phyloP scores from a whole-genome alignment of 768 basidiomycete genomes.

The Pleurotus cornucopiae region DNA sequence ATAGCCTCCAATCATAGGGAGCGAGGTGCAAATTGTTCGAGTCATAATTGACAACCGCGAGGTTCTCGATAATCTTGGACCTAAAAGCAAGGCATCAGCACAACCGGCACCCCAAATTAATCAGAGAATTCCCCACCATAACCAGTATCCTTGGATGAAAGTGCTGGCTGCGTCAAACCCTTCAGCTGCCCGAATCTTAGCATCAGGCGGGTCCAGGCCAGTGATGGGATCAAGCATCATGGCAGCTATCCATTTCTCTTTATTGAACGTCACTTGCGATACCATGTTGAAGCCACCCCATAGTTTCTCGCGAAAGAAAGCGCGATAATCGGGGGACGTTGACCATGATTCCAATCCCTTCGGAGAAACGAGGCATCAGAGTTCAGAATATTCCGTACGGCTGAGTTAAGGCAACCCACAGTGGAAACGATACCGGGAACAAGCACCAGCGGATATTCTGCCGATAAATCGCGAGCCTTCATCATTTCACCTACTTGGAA shows the following conservation, averaged over 20 bases:
- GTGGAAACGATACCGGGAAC: conserved; percentile 90
- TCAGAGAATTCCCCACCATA: conserved; percentile 53
- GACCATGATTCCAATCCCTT: conserved; percentile 93
- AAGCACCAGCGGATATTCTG: conserved; percentile 77
- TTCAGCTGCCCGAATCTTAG: conserved; percentile 88
- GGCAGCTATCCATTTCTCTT: conserved; percentile 84
- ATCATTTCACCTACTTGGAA: conserved; percentile 73
- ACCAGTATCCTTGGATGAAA: conserved; percentile 91
- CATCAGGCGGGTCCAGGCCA: conserved; percentile 82
- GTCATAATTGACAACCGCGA: conserved; percentile 91
- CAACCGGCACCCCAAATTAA: not conserved
- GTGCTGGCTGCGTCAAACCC: conserved; percentile 87
- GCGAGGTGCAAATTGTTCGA: conserved; percentile 83
- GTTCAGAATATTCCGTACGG: not conserved
- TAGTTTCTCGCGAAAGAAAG: conserved; percentile 89
- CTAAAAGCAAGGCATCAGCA: conserved; percentile 26
- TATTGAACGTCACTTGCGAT: conserved; percentile 76
- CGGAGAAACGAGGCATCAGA: not conserved
- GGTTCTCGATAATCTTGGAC: conserved; percentile 92
- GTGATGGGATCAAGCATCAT: conserved; percentile 90
- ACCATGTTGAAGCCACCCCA: conserved; percentile 83
- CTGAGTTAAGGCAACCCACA: conserved; percentile 26
- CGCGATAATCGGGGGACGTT: conserved; percentile 75
- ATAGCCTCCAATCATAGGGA: conserved; percentile 89
- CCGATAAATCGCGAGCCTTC: conserved; percentile 58